A percentile compares a stretch with the other conserved stretches of the same genome.
These are phyloP conservation scores for Colletotrichum coccodes DNA, from an alignment of 2,329 filamentous ascomycete genomes.

Conservation along the genomic window DNA sequence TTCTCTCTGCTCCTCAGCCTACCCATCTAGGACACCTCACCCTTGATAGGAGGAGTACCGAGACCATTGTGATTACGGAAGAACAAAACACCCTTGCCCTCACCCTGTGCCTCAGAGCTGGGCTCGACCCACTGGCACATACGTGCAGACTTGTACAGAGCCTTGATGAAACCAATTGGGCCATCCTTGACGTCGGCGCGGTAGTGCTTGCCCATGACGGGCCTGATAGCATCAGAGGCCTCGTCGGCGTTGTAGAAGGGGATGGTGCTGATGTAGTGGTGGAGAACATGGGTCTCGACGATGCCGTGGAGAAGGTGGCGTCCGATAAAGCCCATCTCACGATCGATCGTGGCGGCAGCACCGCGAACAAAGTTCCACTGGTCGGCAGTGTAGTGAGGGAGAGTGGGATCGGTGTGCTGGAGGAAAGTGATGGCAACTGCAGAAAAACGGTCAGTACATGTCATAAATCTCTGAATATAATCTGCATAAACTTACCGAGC, in stretches of 20 bases:
- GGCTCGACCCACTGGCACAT: conserved; percentile 99
- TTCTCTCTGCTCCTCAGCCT: neutral
- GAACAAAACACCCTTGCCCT: conserved; percentile 88
- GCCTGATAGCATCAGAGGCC: conserved; percentile 70
- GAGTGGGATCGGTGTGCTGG: conserved; percentile 94
- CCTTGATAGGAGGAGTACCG: conserved; percentile 60
- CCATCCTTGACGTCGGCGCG: conserved; percentile 83
- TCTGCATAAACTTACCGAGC: conserved; percentile 76
- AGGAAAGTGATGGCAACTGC: conserved; percentile 95
- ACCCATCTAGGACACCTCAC: conserved; percentile 3
- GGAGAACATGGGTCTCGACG: conserved; percentile 96
- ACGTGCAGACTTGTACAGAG: conserved; percentile 83
- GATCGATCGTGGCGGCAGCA: conserved; percentile 94
- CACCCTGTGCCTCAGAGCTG: conserved; percentile 80
- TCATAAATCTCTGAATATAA: neutral
- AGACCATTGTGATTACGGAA: conserved; percentile 95
- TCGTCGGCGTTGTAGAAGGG: conserved; percentile 80
- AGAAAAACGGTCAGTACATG: neutral
- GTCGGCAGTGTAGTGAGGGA: conserved; percentile 89
- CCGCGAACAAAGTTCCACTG: conserved; percentile 95
- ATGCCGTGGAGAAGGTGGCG: conserved; percentile 93
- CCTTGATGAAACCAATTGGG: conserved; percentile 82
- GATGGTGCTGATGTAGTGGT: conserved; percentile 96
- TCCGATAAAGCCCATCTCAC: conserved; percentile 96
- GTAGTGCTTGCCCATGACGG: conserved; percentile 96